Base-by-base conservation (phyloP, 495 filamentous ascomycete genomes). In the Penicillium canariense region DNA sequence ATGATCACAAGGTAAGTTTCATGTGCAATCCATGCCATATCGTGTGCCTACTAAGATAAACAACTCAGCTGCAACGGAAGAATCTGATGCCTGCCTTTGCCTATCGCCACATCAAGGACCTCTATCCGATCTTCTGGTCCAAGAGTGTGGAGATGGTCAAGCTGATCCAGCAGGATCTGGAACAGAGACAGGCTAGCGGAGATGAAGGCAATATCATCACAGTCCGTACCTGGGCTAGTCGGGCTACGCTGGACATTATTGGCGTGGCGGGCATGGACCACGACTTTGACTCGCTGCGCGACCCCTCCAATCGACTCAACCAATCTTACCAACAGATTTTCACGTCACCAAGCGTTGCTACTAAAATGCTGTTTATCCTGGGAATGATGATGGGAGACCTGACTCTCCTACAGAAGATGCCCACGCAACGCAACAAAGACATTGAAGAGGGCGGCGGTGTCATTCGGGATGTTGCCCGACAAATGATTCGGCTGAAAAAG, bases 181-280 rank as follows among this genome's bases (percentile, higher is more conserved):
- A 54, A 3, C 20, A 15, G 30, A 61, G 64, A 54, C 31, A 58
- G n/a, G 9, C 62, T 20, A 39, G 52, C 7, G 36, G 53, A 17
- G 63, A 73, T 48, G 30, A 54, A 20, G 63, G 73, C 49, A 70
- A 73, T 36, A 57, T 62, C 5, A 53, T 93, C 17, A 83, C 89
- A 43, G 78, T 88, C 0, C 67, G 78, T 44, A 66, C 67, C 26
- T 95, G 88, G 87, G 80, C 79, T 4, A 84, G 77, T 30, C 79
- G 91, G 20, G 84, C 84, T 0, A 91, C 92, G 0, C 81, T 97
- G 14, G 93, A 97, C 55, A 96, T 96, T 58, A 92, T 96, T 60
- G 91, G 92, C 8, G 62, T 87, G 2, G 88, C 91, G 0, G 92
- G 93, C 8, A 82, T 97, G 62, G 90, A 90, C 5, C 80, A 84